Conservation (phyloP, 2,329 filamentous ascomycete species). For the Orbilia oligospora region DNA sequence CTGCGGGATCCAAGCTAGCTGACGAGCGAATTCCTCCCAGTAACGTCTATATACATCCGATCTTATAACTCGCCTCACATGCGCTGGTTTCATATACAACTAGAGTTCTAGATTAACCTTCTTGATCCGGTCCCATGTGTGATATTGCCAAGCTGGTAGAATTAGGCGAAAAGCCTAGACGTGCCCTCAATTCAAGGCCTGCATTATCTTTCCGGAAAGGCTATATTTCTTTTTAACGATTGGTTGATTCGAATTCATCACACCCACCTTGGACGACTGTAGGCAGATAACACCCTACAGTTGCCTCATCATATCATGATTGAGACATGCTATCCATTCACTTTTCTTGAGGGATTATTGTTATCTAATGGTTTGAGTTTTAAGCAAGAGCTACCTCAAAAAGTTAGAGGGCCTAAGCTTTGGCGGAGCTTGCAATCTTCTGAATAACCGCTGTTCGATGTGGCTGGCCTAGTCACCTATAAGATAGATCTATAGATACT, state of each 20-base stretch:
- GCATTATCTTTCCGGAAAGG: slow-evolving; percentile 1
- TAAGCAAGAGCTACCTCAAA: not conserved
- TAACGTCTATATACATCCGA: slow-evolving; percentile 13
- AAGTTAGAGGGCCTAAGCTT: not conserved
- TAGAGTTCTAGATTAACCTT: slow-evolving; percentile 19
- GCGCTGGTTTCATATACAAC: slow-evolving; percentile 4
- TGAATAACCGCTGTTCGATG: not conserved
- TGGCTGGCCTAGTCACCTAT: not conserved
- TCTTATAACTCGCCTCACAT: slow-evolving; percentile 12
- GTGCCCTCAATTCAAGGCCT: slow-evolving; percentile 8
- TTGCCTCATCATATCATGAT: not conserved
- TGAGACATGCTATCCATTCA: not conserved
- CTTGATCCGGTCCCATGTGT: slow-evolving; percentile 4
- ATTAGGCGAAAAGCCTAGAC: slow-evolving; percentile 12
- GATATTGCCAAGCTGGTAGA: slow-evolving; percentile 16
- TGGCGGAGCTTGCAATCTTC: not conserved
- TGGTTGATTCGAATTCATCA: not conserved
- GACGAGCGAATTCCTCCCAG: slow-evolving; percentile 32
- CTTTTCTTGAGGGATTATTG: not conserved
- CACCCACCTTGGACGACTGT: not conserved
- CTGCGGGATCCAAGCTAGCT: not conserved
- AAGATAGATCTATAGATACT: too few species aligned
- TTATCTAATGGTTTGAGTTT: not conserved
- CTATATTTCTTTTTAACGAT: not conserved
- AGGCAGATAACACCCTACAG: not conserved